Evolutionary conservation across 1,284 basidiomycete genomes (phyloP).

Genomic region (Sparassis latifolia): DNA sequence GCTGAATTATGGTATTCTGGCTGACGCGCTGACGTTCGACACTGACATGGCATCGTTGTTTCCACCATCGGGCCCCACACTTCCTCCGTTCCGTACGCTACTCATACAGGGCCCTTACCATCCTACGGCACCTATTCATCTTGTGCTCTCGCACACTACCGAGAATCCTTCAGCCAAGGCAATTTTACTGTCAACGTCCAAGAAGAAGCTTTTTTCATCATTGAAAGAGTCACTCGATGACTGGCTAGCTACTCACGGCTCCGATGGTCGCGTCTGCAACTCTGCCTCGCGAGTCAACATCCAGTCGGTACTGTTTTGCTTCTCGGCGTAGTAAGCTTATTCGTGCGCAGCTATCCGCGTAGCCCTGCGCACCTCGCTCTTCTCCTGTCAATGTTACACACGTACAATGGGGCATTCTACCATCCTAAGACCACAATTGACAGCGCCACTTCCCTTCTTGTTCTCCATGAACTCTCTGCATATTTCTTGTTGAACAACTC

Average conservation of each 20-base stretch:
- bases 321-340: constrained; percentile 9
- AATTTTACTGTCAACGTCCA: constrained; percentile 49
- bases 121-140: constrained; percentile 32
- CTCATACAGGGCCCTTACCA: constrained; percentile 31
- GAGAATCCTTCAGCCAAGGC: constrained; percentile 28
- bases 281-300: constrained; percentile 43
- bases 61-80: constrained; percentile 16
- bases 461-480: constrained; percentile 58
- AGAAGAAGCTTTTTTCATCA: constrained; percentile 30
- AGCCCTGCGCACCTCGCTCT: constrained; percentile 51
- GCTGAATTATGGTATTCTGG: no score
- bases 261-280: constrained; percentile 34
- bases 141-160: constrained; percentile 39
- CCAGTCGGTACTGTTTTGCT: constrained; percentile 38
- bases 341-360: constrained; percentile 52
- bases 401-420: constrained; percentile 24
- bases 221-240: constrained; percentile 47
- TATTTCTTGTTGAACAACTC: constrained; percentile 39
- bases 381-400: constrained; percentile 47
- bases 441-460: constrained; percentile 43
- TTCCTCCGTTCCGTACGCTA: constrained; percentile 27
- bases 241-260: constrained; percentile 43
- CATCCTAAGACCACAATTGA: constrained; percentile 35
- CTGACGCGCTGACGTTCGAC: no score
- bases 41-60: constrained; percentile 21